Evolutionary conservation across 208 protist genomes (phyloP), one percentile per base, ranked within the genome.

Genomic region (Trypanosoma scelopori): DNA sequence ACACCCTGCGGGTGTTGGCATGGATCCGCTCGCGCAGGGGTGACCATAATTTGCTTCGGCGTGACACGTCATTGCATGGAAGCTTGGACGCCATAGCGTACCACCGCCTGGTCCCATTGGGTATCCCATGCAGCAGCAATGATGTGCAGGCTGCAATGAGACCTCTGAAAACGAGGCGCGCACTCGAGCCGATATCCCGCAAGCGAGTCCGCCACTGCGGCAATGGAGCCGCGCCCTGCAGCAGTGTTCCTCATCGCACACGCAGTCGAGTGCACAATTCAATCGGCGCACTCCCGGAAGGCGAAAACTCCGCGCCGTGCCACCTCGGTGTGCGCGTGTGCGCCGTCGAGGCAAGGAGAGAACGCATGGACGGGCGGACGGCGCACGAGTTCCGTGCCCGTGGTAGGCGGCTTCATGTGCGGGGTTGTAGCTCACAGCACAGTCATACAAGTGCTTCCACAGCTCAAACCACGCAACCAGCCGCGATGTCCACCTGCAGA

Each of bases 61-160:
- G 9, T 37, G 32, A 37, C 3, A 37, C 46, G n/a, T n/a, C 18
- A 25, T n/a, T 22, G 46, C 46, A 37, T 3, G 32, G 32, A 37
- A 37, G 32, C 32, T 37, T 37, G 32, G 32, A 9, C 32, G 9
- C 32, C 32, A 9, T 9, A 37, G 3, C 32, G 32, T 37, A 9
- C 32, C 35, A 16, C 7, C 32, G 22, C 73, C 67, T 81, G 32
- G 65, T 66, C 66, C 28, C 60, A 72, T 50, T 74, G 64, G 64
- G 64, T 81, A 69, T 79, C 60, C 58, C 71, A 28, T 73, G 60
- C 55, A 82, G 66, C 62, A 55, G 63, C 64, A 75, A 45, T 42
- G 66, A 74, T 35, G 32, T 71, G 74, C 75, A 78, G 51, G 71
- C 61, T 68, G 58, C 71, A 61, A 74, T 78, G 72, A 62, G 63